Percentiles rank a stretch among this genome's conserved stretches.
These are phyloP conservation scores for Quercus lobata DNA, from an alignment of 331 rosid genomes.

Conservation along the genomic window DNA sequence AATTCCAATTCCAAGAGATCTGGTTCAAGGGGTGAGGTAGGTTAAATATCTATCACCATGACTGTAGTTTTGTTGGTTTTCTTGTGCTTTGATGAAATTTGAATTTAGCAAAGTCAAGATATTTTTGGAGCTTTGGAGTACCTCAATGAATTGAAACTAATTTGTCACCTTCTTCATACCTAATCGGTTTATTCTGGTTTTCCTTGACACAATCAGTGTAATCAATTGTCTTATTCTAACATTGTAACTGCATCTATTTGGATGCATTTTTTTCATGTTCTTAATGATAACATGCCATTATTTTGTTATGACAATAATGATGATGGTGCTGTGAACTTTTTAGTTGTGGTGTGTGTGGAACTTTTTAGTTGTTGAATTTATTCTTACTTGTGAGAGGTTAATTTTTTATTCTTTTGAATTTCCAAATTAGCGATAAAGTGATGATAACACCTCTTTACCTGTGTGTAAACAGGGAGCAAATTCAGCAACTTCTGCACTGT, in stretches of 20 bases:
- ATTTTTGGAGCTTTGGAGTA: neutral
- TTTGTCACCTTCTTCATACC: too few species aligned
- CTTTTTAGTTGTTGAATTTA: neutral
- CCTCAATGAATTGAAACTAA: neutral
- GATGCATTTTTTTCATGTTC: neutral
- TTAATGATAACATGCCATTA: neutral
- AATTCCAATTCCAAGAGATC: slow-evolving; percentile 37
- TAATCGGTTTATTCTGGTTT: too few species aligned
- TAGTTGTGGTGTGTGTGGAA: too few species aligned
- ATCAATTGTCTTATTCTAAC: too few species aligned
- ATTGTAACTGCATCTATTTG: neutral
- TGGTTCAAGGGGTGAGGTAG: slow-evolving; percentile 61
- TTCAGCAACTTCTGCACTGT: slow-evolving; percentile 50
- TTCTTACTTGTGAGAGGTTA: neutral
- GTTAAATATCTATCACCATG: slow-evolving; percentile 15
- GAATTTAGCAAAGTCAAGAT: neutral
- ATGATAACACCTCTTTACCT: slow-evolving; percentile 19
- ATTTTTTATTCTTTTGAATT: neutral
- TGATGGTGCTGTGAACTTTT: neutral
- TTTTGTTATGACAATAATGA: neutral
- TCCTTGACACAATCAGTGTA: too few species aligned
- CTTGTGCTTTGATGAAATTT: neutral
- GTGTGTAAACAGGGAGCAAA: slow-evolving; percentile 48
- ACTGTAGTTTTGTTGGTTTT: slow-evolving; percentile 3
- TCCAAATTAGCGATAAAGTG: slow-evolving; percentile 15